phyloP scores from a whole-genome alignment of 1,139 yeast species.

The Taiozyma sp. region DNA sequence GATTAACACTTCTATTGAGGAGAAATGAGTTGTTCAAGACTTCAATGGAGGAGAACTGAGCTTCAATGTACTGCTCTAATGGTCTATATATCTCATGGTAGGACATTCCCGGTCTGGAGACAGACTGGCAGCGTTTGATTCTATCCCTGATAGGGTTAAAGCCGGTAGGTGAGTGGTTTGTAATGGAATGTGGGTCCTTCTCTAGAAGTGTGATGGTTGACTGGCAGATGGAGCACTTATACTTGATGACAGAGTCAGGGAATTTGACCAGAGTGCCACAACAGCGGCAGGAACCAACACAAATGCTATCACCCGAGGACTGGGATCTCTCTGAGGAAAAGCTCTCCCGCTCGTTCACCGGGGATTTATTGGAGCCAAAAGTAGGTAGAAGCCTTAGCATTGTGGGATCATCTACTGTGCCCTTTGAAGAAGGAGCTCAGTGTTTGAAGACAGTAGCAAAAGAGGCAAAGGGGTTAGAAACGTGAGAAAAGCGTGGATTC shows the following conservation, averaged over 20 bases:
- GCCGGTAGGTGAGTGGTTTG: background rate
- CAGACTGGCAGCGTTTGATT: slow-evolving; percentile 9
- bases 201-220: slow-evolving; percentile 30
- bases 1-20: slow-evolving; percentile 6
- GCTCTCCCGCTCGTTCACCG: background rate
- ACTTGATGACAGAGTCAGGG: slow-evolving; percentile 42
- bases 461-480: background rate
- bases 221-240: slow-evolving; percentile 54
- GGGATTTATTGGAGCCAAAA: background rate
- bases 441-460: background rate
- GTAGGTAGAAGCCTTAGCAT: background rate
- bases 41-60: slow-evolving; percentile 37
- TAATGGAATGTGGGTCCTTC: background rate
- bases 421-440: background rate
- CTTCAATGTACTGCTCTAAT: slow-evolving; percentile 39
- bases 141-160: background rate
- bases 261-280: slow-evolving; percentile 57
- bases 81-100: slow-evolving; percentile 46
- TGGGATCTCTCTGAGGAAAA: background rate
- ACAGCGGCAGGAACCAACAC: slow-evolving; percentile 37
- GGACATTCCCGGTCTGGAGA: slow-evolving; percentile 7
- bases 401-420: background rate
- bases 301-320: background rate
- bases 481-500: background rate
- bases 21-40: slow-evolving; percentile 49